These are phyloP conservation scores for Coniferiporia sulphurascens DNA, from an alignment of 1,284 basidiomycete species.

Conservation along the genomic window DNA sequence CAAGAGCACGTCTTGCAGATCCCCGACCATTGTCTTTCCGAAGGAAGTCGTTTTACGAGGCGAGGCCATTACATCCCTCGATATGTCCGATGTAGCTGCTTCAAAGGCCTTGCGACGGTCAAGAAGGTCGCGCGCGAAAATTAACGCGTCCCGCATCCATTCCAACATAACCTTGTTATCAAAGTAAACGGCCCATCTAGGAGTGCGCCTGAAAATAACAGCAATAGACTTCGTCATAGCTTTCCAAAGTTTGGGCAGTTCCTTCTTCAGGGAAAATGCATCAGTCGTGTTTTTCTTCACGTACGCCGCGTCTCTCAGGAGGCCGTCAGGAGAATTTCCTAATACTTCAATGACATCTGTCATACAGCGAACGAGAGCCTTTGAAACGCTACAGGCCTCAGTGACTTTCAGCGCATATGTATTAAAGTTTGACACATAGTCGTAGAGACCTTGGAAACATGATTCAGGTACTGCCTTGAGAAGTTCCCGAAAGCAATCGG, in stretches of 20 bases:
- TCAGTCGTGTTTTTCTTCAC: conserved; percentile 40
- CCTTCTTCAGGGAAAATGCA: conserved; percentile 38
- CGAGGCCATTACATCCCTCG: conserved; percentile 26
- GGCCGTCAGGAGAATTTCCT: conserved; percentile 65
- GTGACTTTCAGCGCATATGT: conserved; percentile 58
- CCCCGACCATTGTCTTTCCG: conserved; percentile 70
- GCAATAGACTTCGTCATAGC: conserved; percentile 77
- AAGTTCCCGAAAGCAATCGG: conserved; percentile 79
- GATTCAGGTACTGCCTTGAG: conserved; percentile 59
- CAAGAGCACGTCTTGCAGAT: conserved; percentile 72
- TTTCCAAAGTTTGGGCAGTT: conserved; percentile 74
- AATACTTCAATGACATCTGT: conserved; percentile 88
- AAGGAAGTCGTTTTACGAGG: conserved; percentile 40
- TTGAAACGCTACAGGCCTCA: conserved; percentile 83
- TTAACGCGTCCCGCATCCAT: conserved; percentile 97
- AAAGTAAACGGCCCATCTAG: conserved; percentile 76
- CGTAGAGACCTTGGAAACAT: conserved; percentile 64
- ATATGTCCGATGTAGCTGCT: conserved; percentile 45
- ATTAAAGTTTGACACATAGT: conserved; percentile 64
- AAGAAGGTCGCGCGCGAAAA: conserved; percentile 83
- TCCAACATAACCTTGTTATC: conserved; percentile 81
- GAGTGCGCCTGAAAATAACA: conserved; percentile 80
- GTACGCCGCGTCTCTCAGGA: conserved; percentile 58
- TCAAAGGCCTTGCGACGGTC: conserved; percentile 79
- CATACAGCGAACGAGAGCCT: conserved; percentile 84